These are phyloP conservation scores for Leucosporidium scottii DNA, from an alignment of 768 basidiomycete species.

Conservation along the genomic window DNA sequence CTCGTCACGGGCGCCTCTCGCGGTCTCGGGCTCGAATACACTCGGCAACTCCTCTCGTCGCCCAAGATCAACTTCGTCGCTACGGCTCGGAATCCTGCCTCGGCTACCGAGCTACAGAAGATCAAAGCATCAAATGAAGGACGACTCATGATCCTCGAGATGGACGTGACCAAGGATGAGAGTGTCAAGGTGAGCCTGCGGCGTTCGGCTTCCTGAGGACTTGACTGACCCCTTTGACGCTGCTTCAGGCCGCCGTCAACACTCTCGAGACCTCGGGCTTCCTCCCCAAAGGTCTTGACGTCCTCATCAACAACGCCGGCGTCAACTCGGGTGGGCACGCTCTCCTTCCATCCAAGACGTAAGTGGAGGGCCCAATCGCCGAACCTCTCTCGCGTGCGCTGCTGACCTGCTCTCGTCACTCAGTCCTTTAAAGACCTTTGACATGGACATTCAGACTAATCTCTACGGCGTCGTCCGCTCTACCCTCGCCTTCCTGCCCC, in stretches of 20 bases:
- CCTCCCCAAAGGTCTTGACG: conserved; percentile 15
- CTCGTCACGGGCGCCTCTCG: conserved; percentile 38
- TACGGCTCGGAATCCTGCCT: conserved; percentile 37
- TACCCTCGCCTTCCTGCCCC: conserved; percentile 46
- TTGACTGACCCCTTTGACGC: not conserved
- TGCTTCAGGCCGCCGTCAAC: conserved; percentile 25
- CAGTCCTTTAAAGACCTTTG: not conserved
- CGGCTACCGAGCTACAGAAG: conserved; percentile 28
- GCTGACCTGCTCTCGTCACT: not conserved
- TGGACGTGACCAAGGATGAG: conserved; percentile 42
- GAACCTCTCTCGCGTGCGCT: no score
- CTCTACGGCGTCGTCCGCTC: conserved; percentile 43
- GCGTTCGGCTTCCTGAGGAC: no score
- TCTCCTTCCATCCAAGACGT: no score
- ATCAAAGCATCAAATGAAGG: conserved; percentile 19
- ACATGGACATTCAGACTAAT: conserved; percentile 36
- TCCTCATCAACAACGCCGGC: conserved; percentile 27
- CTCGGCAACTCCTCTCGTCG: conserved; percentile 34
- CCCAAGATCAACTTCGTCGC: conserved; percentile 37
- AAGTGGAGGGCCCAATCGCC: no score
- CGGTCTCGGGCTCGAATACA: conserved; percentile 39
- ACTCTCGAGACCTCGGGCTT: conserved; percentile 22
- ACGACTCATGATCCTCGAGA: conserved; percentile 44
- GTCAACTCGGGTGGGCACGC: conserved; percentile 2
- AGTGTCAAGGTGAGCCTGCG: conserved; percentile 40